Conservation (phyloP, 495 filamentous ascomycete species). For the Penicillium egyptiacum region DNA sequence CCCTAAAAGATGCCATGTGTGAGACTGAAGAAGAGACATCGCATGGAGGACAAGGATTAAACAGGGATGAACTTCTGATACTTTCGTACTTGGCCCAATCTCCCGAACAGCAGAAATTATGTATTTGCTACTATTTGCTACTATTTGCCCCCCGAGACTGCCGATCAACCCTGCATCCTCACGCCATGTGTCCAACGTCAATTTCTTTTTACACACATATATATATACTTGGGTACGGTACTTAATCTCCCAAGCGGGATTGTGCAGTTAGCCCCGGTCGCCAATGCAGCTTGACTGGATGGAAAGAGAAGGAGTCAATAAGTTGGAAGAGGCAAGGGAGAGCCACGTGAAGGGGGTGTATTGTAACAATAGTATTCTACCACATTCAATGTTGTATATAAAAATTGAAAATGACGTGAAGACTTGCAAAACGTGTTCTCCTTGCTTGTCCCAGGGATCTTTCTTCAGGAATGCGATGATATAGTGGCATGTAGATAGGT, state of each 20-base stretch:
- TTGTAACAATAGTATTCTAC: slow-evolving; percentile 15
- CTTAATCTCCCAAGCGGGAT: slow-evolving; percentile 3
- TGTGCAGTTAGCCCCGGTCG: slow-evolving; percentile 16
- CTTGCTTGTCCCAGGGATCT: slow-evolving; percentile 11
- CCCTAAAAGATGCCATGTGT: slow-evolving; percentile 5
- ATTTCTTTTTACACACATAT: background rate
- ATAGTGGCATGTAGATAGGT: background rate
- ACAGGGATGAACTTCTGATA: background rate
- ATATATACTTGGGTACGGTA: background rate
- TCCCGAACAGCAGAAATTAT: background rate
- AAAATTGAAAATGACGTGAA: slow-evolving; percentile 8
- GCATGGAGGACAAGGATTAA: slow-evolving; percentile 2
- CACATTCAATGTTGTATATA: background rate
- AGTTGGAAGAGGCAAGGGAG: background rate
- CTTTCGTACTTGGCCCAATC: background rate
- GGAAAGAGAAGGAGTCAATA: slow-evolving; percentile 5
- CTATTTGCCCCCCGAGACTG: background rate
- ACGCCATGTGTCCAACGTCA: slow-evolving; percentile 24
- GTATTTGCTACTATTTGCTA: background rate
- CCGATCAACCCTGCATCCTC: slow-evolving; percentile 8
- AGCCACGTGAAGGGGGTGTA: slow-evolving; percentile 16
- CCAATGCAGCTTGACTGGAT: slow-evolving; percentile 16
- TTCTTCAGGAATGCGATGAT: background rate
- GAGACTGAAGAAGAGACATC: slow-evolving; percentile 1
- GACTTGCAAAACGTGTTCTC: slow-evolving; percentile 8